Base-by-base conservation (phyloP, 2,329 filamentous ascomycete species). In the Fusarium equiseti region DNA sequence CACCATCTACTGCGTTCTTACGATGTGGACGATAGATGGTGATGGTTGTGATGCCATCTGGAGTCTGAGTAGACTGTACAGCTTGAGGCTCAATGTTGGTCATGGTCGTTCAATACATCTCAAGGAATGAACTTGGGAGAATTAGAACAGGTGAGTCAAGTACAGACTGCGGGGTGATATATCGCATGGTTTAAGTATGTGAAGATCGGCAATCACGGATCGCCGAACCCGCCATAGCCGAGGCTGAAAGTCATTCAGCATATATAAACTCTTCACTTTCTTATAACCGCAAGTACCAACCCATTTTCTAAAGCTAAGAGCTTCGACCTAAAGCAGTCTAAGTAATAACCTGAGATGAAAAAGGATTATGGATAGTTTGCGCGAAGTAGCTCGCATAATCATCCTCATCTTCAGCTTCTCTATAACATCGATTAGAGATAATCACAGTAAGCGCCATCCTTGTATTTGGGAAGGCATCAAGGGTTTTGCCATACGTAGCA, bases 31-130 rank as follows among this genome's bases (percentile, higher is more conserved):
- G 59, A 2, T 51, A 64, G 13, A 64, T 49, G 4, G 31, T 64
- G 4, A 64, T 64, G 26, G 44, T 64, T 13, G 62, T 64, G 10
- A 64, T 64, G 4, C 62, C 59, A 46, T 64, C 59, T 6, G 26
- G n/a, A 6, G 44, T 64, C 10, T 58, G 38, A 10, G 59, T 50
- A n/a, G 43, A 51, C 18, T 51, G 44, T 4, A 64, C 51, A 10
- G 62, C 62, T 12, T 45, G 24, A 20, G 51, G 38, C 6, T 58
- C 51, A 2, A 18, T 16, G 9, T 50, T n/a, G 2, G 18, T 3
- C 62, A 64, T 64, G 9, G 1, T 24, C 6, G 8, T 5, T 35
- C 0, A 20, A 27, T 8, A 9, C 3, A 20, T 12, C 9, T 15
- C 26, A 18, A 8, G 12, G 18, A 48, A 10, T 29, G 10, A n/a